These are phyloP conservation scores for Rhynchosporium agropyri DNA, from an alignment of 2,329 filamentous ascomycete species.

Conservation along the genomic window DNA sequence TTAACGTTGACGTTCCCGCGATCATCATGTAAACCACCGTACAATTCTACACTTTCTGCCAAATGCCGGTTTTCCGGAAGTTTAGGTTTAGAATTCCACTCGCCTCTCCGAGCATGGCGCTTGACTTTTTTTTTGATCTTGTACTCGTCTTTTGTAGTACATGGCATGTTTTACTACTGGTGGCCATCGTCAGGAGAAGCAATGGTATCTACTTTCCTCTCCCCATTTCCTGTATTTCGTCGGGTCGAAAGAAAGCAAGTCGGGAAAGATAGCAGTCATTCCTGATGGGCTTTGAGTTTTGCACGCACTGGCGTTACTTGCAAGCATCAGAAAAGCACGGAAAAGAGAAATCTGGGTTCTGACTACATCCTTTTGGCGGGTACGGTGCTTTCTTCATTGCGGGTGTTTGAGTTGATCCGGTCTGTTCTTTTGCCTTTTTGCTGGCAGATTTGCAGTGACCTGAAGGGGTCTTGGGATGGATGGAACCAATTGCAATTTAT, in stretches of 20 bases:
- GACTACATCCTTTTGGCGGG: slow-evolving; percentile 4
- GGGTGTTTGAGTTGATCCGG: not conserved
- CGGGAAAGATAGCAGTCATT: slow-evolving; percentile 14
- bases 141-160: slow-evolving; percentile 12
- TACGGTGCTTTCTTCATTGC: slow-evolving; percentile 8
- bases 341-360: slow-evolving; percentile 9
- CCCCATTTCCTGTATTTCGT: slow-evolving; percentile 10
- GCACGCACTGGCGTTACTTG: slow-evolving; percentile 17
- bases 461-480: not conserved
- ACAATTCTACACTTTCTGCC: slow-evolving; percentile 3
- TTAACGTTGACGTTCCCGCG: slow-evolving; percentile 82
- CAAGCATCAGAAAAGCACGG: slow-evolving; percentile 8
- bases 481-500: slow-evolving; percentile 1
- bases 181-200: not conserved
- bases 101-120: not conserved
- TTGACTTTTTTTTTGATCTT: not conserved
- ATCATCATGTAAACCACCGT: slow-evolving; percentile 62
- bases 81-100: not conserved
- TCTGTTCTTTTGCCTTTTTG: slow-evolving; percentile 1
- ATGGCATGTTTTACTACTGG: slow-evolving; percentile 15
- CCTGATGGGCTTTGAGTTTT: slow-evolving; percentile 14
- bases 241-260: slow-evolving; percentile 5
- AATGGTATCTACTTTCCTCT: slow-evolving; percentile 14
- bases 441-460: not conserved
- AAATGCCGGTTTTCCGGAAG: not conserved